Percentiles rank a stretch among this genome's conserved stretches.
Evolutionary conservation across 495 filamentous ascomycete species (phyloP).

Genomic region (Aspergillus haitiensis): DNA sequence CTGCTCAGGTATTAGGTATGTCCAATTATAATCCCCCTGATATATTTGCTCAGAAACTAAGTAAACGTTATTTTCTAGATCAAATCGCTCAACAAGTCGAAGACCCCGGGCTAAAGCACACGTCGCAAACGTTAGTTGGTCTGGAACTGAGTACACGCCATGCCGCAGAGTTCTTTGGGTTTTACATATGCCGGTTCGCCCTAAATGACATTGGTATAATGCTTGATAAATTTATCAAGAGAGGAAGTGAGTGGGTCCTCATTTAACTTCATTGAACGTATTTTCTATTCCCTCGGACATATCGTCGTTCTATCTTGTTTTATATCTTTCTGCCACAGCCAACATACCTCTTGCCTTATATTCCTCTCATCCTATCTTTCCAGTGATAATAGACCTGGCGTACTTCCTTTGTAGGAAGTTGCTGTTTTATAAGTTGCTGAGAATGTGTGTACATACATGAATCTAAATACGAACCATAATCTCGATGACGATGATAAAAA

Average conservation of each 20-base stretch:
- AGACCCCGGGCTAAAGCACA: slow-evolving; percentile 83
- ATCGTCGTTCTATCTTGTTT: not conserved
- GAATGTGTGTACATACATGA: slow-evolving; percentile 7
- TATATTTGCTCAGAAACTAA: not conserved
- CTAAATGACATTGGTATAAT: slow-evolving; percentile 79
- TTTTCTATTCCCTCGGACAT: slow-evolving; percentile 16
- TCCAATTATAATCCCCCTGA: too few relatives aligned
- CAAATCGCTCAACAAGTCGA: slow-evolving; percentile 96
- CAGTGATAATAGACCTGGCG: not conserved
- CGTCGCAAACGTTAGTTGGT: slow-evolving; percentile 83
- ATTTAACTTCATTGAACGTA: slow-evolving; percentile 30
- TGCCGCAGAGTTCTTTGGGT: slow-evolving; percentile 96
- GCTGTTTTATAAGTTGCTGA: not conserved
- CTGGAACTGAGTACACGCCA: slow-evolving; percentile 90
- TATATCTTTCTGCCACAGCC: not conserved
- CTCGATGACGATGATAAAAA: not conserved
- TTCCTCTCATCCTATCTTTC: not conserved
- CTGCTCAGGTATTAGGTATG: slow-evolving; percentile 89
- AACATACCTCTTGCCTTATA: not conserved
- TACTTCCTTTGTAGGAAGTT: not conserved
- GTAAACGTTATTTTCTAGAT: slow-evolving; percentile 57
- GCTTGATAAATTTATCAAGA: slow-evolving; percentile 96
- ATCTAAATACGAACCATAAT: slow-evolving; percentile 3
- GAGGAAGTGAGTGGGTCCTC: slow-evolving; percentile 93
- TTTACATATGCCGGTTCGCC: slow-evolving; percentile 93